These are phyloP conservation scores for Sugiyamaella valdiviana DNA, from an alignment of 805 yeast species.

Conservation along the genomic window DNA sequence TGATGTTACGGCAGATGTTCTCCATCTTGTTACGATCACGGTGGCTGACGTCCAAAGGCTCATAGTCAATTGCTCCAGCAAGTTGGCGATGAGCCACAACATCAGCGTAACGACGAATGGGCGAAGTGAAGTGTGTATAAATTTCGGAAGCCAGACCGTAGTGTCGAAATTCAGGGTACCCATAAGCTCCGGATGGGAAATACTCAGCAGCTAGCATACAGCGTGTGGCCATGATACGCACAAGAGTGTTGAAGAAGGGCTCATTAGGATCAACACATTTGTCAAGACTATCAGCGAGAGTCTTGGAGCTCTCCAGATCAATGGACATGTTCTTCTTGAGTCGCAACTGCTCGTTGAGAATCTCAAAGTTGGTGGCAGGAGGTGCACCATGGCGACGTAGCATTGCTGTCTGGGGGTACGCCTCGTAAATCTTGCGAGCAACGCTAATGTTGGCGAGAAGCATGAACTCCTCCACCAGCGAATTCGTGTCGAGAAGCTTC, in stretches of 20 bases:
- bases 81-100: slow-evolving; percentile 95
- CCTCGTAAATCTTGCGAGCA: slow-evolving; percentile 84
- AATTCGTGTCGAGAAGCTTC: slow-evolving; percentile 80
- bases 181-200: slow-evolving; percentile 83
- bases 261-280: slow-evolving; percentile 76
- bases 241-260: slow-evolving; percentile 84
- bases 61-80: slow-evolving; percentile 97
- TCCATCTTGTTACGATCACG: slow-evolving; percentile 90
- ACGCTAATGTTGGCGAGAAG: slow-evolving; percentile 93
- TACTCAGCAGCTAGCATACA: slow-evolving; percentile 99
- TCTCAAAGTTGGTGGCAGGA: slow-evolving; percentile 87
- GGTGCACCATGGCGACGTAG: slow-evolving; percentile 97
- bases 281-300: slow-evolving; percentile 90
- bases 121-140: slow-evolving; percentile 97
- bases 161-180: slow-evolving; percentile 89
- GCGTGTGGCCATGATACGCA: slow-evolving; percentile 95
- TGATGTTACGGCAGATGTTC: slow-evolving; percentile 77
- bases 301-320: slow-evolving; percentile 77
- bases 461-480: slow-evolving; percentile 98
- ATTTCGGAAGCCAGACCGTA: slow-evolving; percentile 97
- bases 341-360: slow-evolving; percentile 79
- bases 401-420: slow-evolving; percentile 98
- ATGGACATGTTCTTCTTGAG: slow-evolving; percentile 70
- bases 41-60: slow-evolving; percentile 70
- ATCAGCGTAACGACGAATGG: slow-evolving; percentile 96